A percentile compares a stretch with the other conserved stretches of the same genome.
Conservation (phyloP, 192 early-diverging fungal species). For the Backusella circina region DNA sequence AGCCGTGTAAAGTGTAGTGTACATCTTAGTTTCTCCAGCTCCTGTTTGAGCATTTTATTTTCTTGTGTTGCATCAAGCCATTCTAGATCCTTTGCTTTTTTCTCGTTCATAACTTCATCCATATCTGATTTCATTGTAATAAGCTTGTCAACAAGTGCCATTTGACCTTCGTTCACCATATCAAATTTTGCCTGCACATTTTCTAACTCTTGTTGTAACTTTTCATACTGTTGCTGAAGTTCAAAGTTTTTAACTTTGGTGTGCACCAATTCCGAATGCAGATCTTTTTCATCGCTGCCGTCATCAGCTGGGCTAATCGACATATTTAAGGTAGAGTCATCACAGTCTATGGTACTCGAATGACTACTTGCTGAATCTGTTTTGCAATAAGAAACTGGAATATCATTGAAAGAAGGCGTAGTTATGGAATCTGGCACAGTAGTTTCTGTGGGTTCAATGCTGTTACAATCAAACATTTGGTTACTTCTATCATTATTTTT, state of each 20-base stretch:
- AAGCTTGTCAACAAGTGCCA: constrained; percentile 30
- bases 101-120: constrained; percentile 15
- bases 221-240: constrained; percentile 25
- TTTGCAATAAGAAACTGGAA: background rate
- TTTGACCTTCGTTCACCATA: constrained; percentile 31
- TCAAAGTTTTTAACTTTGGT: constrained; percentile 33
- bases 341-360: background rate
- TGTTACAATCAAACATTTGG: background rate
- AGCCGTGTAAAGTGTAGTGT: background rate
- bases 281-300: background rate
- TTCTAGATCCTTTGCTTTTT: constrained; percentile 4
- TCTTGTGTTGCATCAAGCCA: constrained; percentile 14
- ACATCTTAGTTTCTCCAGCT: constrained; percentile 8
- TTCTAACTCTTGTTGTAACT: constrained; percentile 12
- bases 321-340: background rate
- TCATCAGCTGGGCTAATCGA: background rate
- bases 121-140: constrained; percentile 20
- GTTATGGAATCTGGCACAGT: background rate
- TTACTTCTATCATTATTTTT: background rate
- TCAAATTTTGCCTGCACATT: constrained; percentile 24
- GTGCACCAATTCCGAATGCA: constrained; percentile 18
- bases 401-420: background rate
- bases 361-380: background rate
- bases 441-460: background rate
- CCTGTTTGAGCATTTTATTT: constrained; percentile 22